A percentile compares a stretch with the other conserved stretches of the same genome.
Evolutionary conservation across 179 eudicot genomes (phyloP).

Genomic region (Beta lomatogona): DNA sequence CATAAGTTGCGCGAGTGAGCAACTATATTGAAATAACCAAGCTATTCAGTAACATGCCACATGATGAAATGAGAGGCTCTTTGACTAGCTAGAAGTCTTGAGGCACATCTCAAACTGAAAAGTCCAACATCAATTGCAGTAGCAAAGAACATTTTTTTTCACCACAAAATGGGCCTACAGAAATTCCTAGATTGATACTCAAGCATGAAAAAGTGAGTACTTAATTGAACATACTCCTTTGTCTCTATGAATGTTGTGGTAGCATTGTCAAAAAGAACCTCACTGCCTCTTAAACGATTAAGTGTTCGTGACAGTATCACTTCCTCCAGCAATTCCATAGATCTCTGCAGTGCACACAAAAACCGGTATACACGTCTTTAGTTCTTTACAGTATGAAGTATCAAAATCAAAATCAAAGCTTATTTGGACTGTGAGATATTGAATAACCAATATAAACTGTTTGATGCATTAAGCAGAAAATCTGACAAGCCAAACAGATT

Average conservation of each 20-base stretch:
- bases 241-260: conserved; percentile 82
- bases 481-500: background rate
- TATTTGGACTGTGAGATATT: background rate
- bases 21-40: conserved; percentile 2
- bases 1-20: background rate
- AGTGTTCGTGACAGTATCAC: conserved; percentile 83
- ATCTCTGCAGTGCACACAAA: conserved; percentile 51
- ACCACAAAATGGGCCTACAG: background rate
- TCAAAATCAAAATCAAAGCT: background rate
- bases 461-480: background rate
- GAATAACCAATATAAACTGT: background rate
- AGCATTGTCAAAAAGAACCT: conserved; percentile 48
- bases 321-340: conserved; percentile 90
- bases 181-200: background rate
- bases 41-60: background rate
- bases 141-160: background rate
- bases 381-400: background rate
- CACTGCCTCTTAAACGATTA: conserved; percentile 65
- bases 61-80: background rate
- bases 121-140: background rate
- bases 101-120: no score
- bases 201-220: background rate
- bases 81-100: background rate
- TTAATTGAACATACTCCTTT: conserved; percentile 55
- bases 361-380: background rate